Evolutionary conservation across 148 eudicot genomes (phyloP), one percentile per base, ranked within the genome.

Genomic region (Cornus suecica): DNA sequence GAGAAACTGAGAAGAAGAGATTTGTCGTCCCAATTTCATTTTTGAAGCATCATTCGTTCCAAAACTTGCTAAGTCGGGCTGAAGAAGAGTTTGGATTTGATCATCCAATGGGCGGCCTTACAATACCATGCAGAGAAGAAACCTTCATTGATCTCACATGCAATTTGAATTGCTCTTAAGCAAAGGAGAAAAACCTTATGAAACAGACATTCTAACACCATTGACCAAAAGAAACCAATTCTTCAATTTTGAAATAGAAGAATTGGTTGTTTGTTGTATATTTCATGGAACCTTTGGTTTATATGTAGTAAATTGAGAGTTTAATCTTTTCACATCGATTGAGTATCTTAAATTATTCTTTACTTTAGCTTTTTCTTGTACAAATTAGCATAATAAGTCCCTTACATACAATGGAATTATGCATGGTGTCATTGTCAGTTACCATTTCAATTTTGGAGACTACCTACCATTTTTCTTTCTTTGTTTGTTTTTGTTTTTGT

Each of bases 51-150:
- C 85, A 84, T 63, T 66, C 58, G 24, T 88, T 88, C 24, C 91
- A 84, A 60, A 72, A 80, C 16, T 73, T 86, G 74, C 81, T 88
- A 15, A 70, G 56, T 24, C 72, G 76, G 14, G 87, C 87, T 10
- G 88, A 83, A 48, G 90, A 85, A 74, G 84, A 81, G 70, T 86
- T 77, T 16, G 92, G 90, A 5, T 87, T 70, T 61, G 73, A 81
- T 60, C 86, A 89, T 82, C 77, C 82, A 11, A 87, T 80, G 87
- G 92, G 92, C 23, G 86, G 86, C 32, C 73, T 85, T 11, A 86
- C 86, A 10, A 71, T 88, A 26, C 87, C 87, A 23, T 88, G 91
- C 51, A 76, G 78, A 20, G 80, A 85, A 41, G 75, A 81, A 10
- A 37, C 63, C 78, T 88, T 88, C 83, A 70, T 73, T 32, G 41